These are phyloP conservation scores for Neurospora sp. DNA, from an alignment of 495 filamentous ascomycete species.

Conservation along the genomic window DNA sequence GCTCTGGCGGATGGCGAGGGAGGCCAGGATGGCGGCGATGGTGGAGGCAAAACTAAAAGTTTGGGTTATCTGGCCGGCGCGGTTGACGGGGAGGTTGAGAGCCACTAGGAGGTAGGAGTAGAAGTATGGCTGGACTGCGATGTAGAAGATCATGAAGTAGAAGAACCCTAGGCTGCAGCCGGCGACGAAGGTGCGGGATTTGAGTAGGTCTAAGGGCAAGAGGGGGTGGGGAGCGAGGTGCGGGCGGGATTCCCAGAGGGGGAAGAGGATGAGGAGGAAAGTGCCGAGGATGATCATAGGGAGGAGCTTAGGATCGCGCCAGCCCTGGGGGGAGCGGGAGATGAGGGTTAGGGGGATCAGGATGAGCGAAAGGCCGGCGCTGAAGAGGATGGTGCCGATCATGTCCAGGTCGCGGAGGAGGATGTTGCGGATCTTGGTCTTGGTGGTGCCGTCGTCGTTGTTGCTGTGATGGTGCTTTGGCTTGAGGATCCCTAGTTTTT, in stretches of 20 bases:
- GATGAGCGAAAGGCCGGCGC: constrained; percentile 49
- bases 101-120: constrained; percentile 56
- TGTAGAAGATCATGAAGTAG: constrained; percentile 54
- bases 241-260: constrained; percentile 44
- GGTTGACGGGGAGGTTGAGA: constrained; percentile 42
- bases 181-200: constrained; percentile 50
- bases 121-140: constrained; percentile 50
- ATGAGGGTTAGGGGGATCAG: constrained; percentile 54
- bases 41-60: constrained; percentile 42
- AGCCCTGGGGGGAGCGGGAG: constrained; percentile 36
- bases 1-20: constrained; percentile 46
- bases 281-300: constrained; percentile 46
- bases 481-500: constrained; percentile 27
- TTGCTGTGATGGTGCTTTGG: constrained; percentile 4
- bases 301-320: constrained; percentile 45
- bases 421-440: constrained; percentile 19
- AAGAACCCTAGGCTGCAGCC: constrained; percentile 46
- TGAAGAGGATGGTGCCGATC: constrained; percentile 46
- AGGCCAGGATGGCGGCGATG: constrained; percentile 43
- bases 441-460: not conserved
- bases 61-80: constrained; percentile 44
- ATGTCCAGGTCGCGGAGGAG: constrained; percentile 51
- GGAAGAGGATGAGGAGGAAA: constrained; percentile 45
- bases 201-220: constrained; percentile 48
- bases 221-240: constrained; percentile 46